Evolutionary conservation across 108 stramenopile species (phyloP).

Genomic region (Parmales sp.): DNA sequence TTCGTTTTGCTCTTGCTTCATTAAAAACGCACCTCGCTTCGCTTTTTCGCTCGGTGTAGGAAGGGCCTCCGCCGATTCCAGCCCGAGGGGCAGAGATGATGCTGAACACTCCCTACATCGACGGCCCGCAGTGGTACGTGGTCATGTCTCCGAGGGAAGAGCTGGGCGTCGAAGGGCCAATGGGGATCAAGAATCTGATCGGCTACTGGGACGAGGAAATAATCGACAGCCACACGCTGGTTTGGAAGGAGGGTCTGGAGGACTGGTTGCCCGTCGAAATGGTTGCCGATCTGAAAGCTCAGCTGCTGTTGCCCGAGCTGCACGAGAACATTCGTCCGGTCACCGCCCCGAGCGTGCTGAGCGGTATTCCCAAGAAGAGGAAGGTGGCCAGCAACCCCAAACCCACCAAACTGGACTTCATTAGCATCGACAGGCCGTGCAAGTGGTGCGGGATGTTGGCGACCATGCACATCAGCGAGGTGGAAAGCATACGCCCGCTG

Average conservation of each 20-base stretch:
- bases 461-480: background rate
- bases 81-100: background rate
- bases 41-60: background rate
- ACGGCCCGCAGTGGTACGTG: constrained; percentile 10
- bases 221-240: constrained; percentile 2
- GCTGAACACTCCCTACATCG: constrained; percentile 1
- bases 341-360: background rate
- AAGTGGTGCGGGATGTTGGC: background rate
- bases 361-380: constrained; percentile 1
- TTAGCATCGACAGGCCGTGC: background rate
- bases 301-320: constrained; percentile 9
- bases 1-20: no score
- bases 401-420: constrained; percentile 4
- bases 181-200: background rate
- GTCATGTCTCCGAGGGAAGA: background rate
- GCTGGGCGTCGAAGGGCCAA: constrained; percentile 10
- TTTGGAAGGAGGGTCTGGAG: constrained; percentile 9
- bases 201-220: constrained; percentile 10
- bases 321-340: background rate
- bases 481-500: background rate
- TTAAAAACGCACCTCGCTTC: no score
- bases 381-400: background rate
- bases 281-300: constrained; percentile 2
- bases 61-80: constrained; percentile 1
- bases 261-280: constrained; percentile 1